Base-by-base conservation (phyloP, 805 yeast species). In the Spathaspora gorwiae region DNA sequence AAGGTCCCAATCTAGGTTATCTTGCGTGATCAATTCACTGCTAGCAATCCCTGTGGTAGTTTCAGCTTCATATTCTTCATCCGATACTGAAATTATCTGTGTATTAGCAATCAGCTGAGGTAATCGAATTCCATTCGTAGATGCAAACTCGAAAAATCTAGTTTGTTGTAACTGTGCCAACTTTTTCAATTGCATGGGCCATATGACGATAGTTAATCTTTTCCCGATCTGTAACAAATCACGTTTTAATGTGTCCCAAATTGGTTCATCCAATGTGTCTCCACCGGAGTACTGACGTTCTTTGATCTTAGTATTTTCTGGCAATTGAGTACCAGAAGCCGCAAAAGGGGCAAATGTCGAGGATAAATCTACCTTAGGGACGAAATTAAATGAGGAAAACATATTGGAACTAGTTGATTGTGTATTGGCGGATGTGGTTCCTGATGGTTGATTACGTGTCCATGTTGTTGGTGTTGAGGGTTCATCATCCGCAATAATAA, bases 231-330 rank as follows among this genome's bases (percentile, higher is more conserved):
- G 69, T 5, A 53, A 41, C 13, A 70, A 47, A 48, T 71, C 76
- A 44, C 75, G 54, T 29, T 57, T 56, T 49, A 83, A 61, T 0
- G 90, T 83, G 30, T 71, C 65, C 55, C 68, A 58, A 7, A 83
- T 83, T 0, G 89, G 87, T 62, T 83, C 90, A 55, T 84, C 88
- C 10, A 83, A 63, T 2, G 90, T 83, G 56, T 83, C 85, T 27
- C 87, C 86, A 2, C 89, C 89, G 15, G 80, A 59, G 56, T 74
- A 81, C 49, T 78, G 82, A 40, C 79, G 66, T 55, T 79, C 83
- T 38, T 58, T 54, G 35, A 68, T 54, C 33, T 54, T 59, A 46
- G 55, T 61, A 45, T 56, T 56, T 3, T 52, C 59, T 3, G 54
- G 46, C 42, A 56, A 51, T 12, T 43, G 39, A 5, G 54, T 46